These are phyloP conservation scores for Fusarium newnesense DNA, from an alignment of 2,329 filamentous ascomycete species.

Conservation along the genomic window DNA sequence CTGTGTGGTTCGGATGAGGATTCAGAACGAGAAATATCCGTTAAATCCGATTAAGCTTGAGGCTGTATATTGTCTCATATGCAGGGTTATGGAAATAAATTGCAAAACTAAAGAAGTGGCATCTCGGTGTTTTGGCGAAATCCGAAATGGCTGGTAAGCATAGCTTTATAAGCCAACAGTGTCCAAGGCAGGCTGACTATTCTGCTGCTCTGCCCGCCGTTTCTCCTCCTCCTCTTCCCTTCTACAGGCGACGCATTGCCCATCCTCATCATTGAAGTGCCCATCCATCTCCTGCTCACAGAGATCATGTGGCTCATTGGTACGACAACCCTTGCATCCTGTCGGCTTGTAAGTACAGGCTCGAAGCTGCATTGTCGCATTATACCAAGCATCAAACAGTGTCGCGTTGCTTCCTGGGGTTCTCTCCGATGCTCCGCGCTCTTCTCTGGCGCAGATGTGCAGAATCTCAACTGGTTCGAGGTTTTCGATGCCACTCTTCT, in stretches of 20 bases:
- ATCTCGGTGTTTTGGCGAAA: neutral
- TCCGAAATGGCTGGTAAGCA: neutral
- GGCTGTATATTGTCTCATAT: neutral
- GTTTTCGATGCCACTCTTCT: neutral
- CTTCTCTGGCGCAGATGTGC: conserved; percentile 7
- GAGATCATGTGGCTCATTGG: neutral
- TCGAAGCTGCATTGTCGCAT: neutral
- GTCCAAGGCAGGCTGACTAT: neutral
- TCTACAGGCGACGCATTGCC: conserved; percentile 26
- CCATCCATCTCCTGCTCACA: conserved; percentile 22
- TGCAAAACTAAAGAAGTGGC: rapidly evolving
- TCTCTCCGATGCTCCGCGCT: neutral
- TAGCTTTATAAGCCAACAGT: neutral
- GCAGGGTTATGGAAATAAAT: too few relatives aligned
- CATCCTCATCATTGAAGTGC: conserved; percentile 30
- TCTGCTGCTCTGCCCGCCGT: neutral
- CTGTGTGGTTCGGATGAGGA: too few relatives aligned
- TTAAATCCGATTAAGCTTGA: neutral
- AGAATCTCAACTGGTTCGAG: neutral
- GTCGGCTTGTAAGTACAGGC: conserved; percentile 13
- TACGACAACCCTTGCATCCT: conserved; percentile 2
- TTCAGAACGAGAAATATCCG: neutral
- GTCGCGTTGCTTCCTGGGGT: neutral
- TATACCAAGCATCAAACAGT: neutral
- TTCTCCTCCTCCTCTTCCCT: neutral